Evolutionary conservation across 2,329 filamentous ascomycete species (phyloP).

Genomic region (Penicillium thymicola): DNA sequence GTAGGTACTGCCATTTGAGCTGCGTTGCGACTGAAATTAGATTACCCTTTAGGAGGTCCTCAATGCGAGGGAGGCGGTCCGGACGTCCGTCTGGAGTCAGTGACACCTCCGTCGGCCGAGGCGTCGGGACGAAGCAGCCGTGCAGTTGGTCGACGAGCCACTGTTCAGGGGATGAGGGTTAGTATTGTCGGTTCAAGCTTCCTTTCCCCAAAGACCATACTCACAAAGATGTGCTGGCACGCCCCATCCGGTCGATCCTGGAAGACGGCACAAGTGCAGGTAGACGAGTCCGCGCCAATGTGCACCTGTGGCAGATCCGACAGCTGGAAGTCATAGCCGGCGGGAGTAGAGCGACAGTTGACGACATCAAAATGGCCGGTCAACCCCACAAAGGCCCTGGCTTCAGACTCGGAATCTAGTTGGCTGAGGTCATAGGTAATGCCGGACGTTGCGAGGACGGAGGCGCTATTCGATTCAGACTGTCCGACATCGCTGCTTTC

Average conservation of each 20-base stretch:
- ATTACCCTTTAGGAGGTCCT: slow-evolving; percentile 32
- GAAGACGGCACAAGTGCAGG: slow-evolving; percentile 40
- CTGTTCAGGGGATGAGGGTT: slow-evolving; percentile 22
- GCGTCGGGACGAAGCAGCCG: slow-evolving; percentile 31
- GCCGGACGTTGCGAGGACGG: slow-evolving; percentile 31
- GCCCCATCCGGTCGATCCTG: slow-evolving; percentile 28
- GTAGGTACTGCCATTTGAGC: slow-evolving; percentile 36
- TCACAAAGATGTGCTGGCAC: slow-evolving; percentile 44
- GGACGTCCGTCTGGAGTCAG: slow-evolving; percentile 34
- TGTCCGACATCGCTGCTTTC: slow-evolving; percentile 19
- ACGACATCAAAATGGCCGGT: slow-evolving; percentile 35
- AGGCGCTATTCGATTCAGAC: slow-evolving; percentile 17
- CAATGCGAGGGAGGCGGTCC: slow-evolving; percentile 28
- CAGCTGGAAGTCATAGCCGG: slow-evolving; percentile 39
- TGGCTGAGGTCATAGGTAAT: slow-evolving; percentile 36
- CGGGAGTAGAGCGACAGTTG: slow-evolving; percentile 29
- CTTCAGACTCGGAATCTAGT: slow-evolving; percentile 31
- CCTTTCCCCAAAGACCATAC: slow-evolving; percentile 11
- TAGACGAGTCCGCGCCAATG: slow-evolving; percentile 28
- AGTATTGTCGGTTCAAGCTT: background rate
- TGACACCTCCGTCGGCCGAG: slow-evolving; percentile 27
- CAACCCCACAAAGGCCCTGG: slow-evolving; percentile 35
- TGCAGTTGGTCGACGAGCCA: slow-evolving; percentile 44
- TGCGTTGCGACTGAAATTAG: slow-evolving; percentile 33
- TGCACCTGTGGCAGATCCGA: slow-evolving; percentile 36